Conservation (phyloP, 2,329 filamentous ascomycete genomes). For the Coniochaeta sp. region DNA sequence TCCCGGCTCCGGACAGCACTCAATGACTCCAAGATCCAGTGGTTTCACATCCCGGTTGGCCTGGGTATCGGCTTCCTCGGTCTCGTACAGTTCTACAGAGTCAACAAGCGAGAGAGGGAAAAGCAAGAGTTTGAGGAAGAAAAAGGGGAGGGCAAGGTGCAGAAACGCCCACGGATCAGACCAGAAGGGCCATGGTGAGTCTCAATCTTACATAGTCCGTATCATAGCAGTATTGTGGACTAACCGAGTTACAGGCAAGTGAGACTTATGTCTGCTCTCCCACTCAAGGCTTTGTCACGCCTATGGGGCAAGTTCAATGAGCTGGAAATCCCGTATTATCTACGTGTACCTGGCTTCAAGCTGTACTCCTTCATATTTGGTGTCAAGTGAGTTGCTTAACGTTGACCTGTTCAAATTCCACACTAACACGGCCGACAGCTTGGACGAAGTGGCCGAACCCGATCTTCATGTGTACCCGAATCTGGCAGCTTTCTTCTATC, state of each 20-base stretch:
- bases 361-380: conserved; percentile 87
- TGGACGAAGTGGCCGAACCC: conserved; percentile 79
- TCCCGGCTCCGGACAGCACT: conserved; percentile 43
- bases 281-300: conserved; percentile 82
- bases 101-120: conserved; percentile 49
- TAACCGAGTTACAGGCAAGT: conserved; percentile 56
- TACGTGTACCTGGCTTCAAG: conserved; percentile 84
- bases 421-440: conserved; percentile 33
- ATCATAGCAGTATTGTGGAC: conserved; percentile 1
- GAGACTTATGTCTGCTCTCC: conserved; percentile 87
- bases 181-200: conserved; percentile 76
- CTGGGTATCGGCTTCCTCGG: conserved; percentile 82
- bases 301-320: conserved; percentile 92
- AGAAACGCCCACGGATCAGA: conserved; percentile 55
- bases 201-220: neutral
- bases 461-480: conserved; percentile 90
- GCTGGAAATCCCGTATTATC: conserved; percentile 76
- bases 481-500: conserved; percentile 94
- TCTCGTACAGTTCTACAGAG: conserved; percentile 75
- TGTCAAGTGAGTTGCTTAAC: conserved; percentile 51
- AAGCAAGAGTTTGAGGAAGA: conserved; percentile 38
- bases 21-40: conserved; percentile 58
- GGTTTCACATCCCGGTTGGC: conserved; percentile 85
- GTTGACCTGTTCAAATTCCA: neutral
- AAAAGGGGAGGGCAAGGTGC: conserved; percentile 35